Conservation (phyloP, 2,329 filamentous ascomycete species). For the Fusarium graminum region DNA sequence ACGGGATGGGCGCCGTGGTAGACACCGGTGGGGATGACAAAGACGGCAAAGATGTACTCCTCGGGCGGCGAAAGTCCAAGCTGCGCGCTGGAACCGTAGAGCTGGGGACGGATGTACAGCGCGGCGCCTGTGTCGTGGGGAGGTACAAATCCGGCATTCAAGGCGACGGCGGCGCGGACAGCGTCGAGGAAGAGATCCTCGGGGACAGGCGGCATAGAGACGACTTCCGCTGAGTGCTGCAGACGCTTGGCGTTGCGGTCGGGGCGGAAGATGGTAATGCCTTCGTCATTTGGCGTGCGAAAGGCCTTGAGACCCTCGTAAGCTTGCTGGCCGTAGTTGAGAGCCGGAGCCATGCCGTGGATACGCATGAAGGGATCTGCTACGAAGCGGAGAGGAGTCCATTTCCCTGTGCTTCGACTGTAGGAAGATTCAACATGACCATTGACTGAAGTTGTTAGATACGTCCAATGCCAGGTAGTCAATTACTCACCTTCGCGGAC, state of each 20-base stretch:
- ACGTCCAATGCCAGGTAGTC: neutral
- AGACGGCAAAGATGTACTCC: conserved; percentile 92
- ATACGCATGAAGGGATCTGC: conserved; percentile 86
- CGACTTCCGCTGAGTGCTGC: conserved; percentile 84
- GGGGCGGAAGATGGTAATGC: conserved; percentile 89
- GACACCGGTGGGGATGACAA: conserved; percentile 90
- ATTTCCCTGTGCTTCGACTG: conserved; percentile 78
- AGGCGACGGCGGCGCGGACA: conserved; percentile 82
- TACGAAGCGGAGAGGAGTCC: conserved; percentile 84
- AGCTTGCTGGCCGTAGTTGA: conserved; percentile 98
- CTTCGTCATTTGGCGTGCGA: conserved; percentile 75
- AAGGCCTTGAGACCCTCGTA: conserved; percentile 99
- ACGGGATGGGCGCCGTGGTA: conserved; percentile 93
- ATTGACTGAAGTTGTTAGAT: conserved; percentile 72
- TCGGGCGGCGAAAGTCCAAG: conserved; percentile 88
- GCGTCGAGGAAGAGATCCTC: conserved; percentile 80
- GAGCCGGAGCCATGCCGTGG: conserved; percentile 93
- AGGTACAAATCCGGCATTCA: conserved; percentile 92
- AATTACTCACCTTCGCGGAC: conserved; percentile 80
- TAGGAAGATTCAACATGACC: conserved; percentile 93
- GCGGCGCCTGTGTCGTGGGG: conserved; percentile 89
- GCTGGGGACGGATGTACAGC: conserved; percentile 90
- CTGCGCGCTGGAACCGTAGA: conserved; percentile 90
- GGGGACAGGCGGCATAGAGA: conserved; percentile 86
- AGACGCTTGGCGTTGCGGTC: conserved; percentile 86